A percentile compares a stretch with the other conserved stretches of the same genome.
phyloP scores from a whole-genome alignment of 345 rosid species.

The Syzygium grande region DNA sequence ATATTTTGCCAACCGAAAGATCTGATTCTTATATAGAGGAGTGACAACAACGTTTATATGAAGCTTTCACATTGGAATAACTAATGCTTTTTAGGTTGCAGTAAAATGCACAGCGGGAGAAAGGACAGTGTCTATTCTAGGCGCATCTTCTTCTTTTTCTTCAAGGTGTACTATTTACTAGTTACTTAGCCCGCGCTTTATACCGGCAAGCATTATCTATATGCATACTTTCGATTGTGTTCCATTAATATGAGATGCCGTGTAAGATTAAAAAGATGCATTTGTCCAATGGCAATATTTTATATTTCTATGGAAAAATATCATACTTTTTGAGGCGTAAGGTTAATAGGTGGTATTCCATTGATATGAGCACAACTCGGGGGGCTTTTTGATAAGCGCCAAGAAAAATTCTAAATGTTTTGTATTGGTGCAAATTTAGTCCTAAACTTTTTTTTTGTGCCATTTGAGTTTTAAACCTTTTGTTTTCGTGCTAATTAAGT shows the following conservation, averaged over 20 bases:
- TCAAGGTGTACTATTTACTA: accelerated
- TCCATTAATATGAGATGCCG: background rate
- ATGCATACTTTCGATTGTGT: background rate
- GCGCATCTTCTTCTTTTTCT: background rate
- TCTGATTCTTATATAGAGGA: background rate
- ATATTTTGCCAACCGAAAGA: background rate
- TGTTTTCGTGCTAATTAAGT: too few species aligned
- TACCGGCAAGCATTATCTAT: too few species aligned
- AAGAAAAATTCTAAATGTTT: too few species aligned
- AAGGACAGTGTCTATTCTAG: background rate
- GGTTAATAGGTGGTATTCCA: background rate
- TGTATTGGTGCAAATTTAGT: too few species aligned
- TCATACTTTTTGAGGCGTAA: background rate
- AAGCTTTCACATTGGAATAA: background rate
- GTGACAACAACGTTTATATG: background rate
- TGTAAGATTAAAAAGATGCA: background rate
- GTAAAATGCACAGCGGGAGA: background rate
- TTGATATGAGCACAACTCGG: background rate
- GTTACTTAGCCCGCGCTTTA: background rate
- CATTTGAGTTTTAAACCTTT: too few species aligned
- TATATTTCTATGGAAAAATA: background rate
- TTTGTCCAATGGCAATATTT: background rate
- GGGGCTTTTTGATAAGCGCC: too few species aligned
- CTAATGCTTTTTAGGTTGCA: background rate
- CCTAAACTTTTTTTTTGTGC: too few species aligned